Percentiles rank a stretch among this genome's conserved stretches.
Evolutionary conservation across 2,329 filamentous ascomycete genomes (phyloP).

Genomic region (Colletotrichum cuscutae): DNA sequence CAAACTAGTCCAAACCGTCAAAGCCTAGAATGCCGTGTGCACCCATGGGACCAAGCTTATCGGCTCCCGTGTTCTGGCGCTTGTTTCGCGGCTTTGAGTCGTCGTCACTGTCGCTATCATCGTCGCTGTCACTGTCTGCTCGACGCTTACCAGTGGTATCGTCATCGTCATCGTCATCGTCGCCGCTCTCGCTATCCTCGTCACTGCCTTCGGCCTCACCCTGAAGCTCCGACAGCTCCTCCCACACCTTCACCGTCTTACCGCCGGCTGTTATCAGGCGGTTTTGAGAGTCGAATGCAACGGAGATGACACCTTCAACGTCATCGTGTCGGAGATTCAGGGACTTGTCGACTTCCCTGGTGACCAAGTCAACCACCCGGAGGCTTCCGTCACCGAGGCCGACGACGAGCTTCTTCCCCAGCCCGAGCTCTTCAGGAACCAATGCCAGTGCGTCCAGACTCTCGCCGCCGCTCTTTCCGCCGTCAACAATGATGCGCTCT

Average conservation of each 20-base stretch:
- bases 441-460: conserved; percentile 82
- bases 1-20: conserved; percentile 54
- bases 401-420: conserved; percentile 79
- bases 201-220: conserved; percentile 61
- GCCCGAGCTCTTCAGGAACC: conserved; percentile 76
- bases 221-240: conserved; percentile 74
- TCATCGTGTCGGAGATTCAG: conserved; percentile 79
- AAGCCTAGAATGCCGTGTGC: conserved; percentile 63
- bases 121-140: conserved; percentile 56
- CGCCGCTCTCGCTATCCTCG: conserved; percentile 54
- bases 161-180: conserved; percentile 46
- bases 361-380: conserved; percentile 78
- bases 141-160: conserved; percentile 58
- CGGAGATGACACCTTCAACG: conserved; percentile 82
- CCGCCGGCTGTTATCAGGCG: conserved; percentile 93
- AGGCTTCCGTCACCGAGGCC: conserved; percentile 85
- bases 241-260: conserved; percentile 89
- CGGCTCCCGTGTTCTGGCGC: conserved; percentile 53
- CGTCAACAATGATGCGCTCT: conserved; percentile 83
- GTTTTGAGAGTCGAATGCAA: conserved; percentile 87
- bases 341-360: conserved; percentile 76
- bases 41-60: conserved; percentile 59
- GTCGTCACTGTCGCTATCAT: conserved; percentile 55
- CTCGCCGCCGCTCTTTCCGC: conserved; percentile 72
- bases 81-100: conserved; percentile 59